Conservation (phyloP, 805 yeast genomes). For the Metschnikowia kofuensis region DNA sequence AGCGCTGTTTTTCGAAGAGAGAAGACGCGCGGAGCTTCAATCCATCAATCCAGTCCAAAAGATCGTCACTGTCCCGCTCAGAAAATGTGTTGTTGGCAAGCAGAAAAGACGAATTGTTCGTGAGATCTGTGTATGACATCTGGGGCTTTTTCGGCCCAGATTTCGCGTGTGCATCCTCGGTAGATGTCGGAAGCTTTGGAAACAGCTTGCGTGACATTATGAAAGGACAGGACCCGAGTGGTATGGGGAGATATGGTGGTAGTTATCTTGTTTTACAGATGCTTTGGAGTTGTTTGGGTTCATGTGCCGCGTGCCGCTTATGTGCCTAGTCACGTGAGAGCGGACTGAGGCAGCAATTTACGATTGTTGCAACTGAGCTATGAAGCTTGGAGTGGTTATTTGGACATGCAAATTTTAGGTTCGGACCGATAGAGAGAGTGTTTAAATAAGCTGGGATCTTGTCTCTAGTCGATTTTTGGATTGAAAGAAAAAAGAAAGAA, state of each 20-base stretch:
- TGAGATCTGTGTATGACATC: background rate
- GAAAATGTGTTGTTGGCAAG: slow-evolving; percentile 4
- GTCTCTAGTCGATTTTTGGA: too few relatives aligned
- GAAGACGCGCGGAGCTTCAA: slow-evolving; percentile 13
- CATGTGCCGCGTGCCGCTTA: background rate
- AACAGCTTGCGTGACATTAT: slow-evolving; percentile 1
- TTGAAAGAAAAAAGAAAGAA: too few relatives aligned
- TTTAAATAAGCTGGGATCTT: too few relatives aligned
- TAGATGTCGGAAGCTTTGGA: slow-evolving; percentile 1
- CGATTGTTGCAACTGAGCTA: too few relatives aligned
- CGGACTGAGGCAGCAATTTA: too few relatives aligned
- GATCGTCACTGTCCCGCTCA: slow-evolving; percentile 8
- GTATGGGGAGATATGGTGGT: background rate
- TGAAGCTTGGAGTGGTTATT: too few relatives aligned
- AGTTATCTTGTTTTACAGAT: too few relatives aligned
- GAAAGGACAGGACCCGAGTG: background rate
- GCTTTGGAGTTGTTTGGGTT: too few relatives aligned
- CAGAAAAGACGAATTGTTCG: slow-evolving; percentile 2
- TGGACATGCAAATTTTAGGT: too few relatives aligned
- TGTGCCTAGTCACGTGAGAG: background rate
- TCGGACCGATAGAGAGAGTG: too few relatives aligned
- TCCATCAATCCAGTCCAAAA: slow-evolving; percentile 17
- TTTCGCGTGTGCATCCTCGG: background rate
- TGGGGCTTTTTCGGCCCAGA: background rate
- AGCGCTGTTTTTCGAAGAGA: slow-evolving; percentile 11